Base-by-base conservation (phyloP, 768 basidiomycete genomes). In the Leccinum arenicola region DNA sequence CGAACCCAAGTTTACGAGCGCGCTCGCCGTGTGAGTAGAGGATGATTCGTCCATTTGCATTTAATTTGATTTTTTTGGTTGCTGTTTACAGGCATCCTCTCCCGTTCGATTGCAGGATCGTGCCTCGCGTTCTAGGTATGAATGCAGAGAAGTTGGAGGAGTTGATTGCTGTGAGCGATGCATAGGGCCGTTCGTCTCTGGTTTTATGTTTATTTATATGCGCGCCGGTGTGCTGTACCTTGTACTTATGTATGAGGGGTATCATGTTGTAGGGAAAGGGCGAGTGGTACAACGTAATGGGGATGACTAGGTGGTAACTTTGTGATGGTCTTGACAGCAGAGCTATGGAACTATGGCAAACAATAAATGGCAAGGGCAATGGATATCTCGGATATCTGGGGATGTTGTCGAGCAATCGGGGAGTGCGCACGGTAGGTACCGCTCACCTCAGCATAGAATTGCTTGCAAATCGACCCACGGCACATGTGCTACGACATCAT, bases 1-100 rank as follows among this genome's bases (percentile, higher is more conserved):
- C 1, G 59, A 69, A 52, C 56, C 65, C 9, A 58, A 23, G 25
- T 67, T 59, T 23, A n/a, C 52, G 4, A 52, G 31, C n/a, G 67
- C 61, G 1, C 6, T 63, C 1, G 38, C n/a, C 9, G 10, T 57
- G 67, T 69, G 52, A 48, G 66, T 61, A 21, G 10, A 1, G 12
- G 1, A 21, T 10, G 12, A 7, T 59, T 11, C 6, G n/a, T 10
- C 29, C 3, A 8, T 3, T 21, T 17, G 2, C 4, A 14, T 11
- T 31, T 4, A 2, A 6, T 17, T 11, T 8, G 1, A 23, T 15
- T 50, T 17, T 19, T 15, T 7, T 50, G 19, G 36, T 52, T 19
- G 29, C 23, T 43, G 3, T 5, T 3, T 29, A 48, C 47, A 63
- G 61, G 15, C 35, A 19, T 10, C 61, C 61, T 9, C 48, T 62